These are phyloP conservation scores for Epichloe uncinata DNA, from an alignment of 2,329 filamentous ascomycete species.

Conservation along the genomic window DNA sequence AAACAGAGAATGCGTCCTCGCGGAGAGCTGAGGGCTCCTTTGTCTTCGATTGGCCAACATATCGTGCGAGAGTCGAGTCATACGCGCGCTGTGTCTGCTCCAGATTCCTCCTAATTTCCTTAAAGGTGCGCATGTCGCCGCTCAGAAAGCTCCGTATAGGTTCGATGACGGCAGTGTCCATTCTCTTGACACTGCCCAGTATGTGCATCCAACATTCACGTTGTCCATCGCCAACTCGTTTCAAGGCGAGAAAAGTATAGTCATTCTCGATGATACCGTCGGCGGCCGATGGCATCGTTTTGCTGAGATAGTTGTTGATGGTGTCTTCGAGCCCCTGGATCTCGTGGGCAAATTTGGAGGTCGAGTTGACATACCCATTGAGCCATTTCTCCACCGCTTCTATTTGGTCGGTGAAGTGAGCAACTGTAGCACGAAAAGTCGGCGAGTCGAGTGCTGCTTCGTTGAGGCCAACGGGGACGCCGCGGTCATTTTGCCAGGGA, in stretches of 20 bases:
- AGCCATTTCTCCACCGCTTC: constrained; percentile 91
- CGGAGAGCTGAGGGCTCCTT: constrained; percentile 86
- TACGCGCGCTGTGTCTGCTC: constrained; percentile 75
- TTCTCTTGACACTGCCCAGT: constrained; percentile 58
- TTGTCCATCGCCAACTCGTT: constrained; percentile 71
- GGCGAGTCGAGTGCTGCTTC: constrained; percentile 95
- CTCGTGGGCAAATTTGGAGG: constrained; percentile 43
- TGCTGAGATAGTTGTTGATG: constrained; percentile 62
- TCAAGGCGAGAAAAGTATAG: constrained; percentile 79
- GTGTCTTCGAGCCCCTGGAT: constrained; percentile 65
- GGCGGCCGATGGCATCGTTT: constrained; percentile 63
- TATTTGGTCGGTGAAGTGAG: constrained; percentile 84
- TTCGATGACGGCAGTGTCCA: constrained; percentile 66
- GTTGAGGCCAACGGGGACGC: constrained; percentile 69
- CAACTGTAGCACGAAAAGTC: constrained; percentile 76
- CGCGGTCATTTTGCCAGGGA: constrained; percentile 18
- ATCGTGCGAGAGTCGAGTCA: constrained; percentile 69
- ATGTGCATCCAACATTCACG: constrained; percentile 78
- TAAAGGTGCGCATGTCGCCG: constrained; percentile 72
- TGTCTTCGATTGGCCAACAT: constrained; percentile 73
- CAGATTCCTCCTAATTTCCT: constrained; percentile 63
- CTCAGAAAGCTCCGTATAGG: constrained; percentile 68
- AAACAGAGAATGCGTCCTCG: constrained; percentile 91
- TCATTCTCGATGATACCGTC: constrained; percentile 89
- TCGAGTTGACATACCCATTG: constrained; percentile 42